Evolutionary conservation across 78 protist genomes (phyloP).

Genomic region (Pirum gemmata): DNA sequence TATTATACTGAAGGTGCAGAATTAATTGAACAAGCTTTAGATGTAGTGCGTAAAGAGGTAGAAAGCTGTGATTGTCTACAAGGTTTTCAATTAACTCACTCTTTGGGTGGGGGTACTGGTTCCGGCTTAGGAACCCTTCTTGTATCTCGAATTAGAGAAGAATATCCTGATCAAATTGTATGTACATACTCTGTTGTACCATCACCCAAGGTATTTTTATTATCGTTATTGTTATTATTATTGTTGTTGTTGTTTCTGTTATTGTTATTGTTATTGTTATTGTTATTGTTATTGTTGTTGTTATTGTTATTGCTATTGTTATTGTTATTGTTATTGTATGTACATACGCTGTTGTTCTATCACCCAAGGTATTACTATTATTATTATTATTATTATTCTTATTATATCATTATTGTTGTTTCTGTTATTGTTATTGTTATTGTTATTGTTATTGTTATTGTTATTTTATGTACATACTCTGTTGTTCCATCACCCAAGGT

Average conservation of each 20-base stretch:
- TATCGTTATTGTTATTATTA: no score
- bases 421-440: no score
- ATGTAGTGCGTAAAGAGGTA: conserved; percentile 94
- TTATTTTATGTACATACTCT: conserved; percentile 91
- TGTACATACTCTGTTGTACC: conserved; percentile 93
- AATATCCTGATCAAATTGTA: conserved; percentile 94
- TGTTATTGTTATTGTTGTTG: no score
- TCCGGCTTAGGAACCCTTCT: conserved; percentile 88
- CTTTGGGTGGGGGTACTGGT: conserved; percentile 99
- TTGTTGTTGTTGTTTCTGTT: no score
- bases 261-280: no score
- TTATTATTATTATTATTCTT: no score
- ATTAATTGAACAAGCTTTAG: conserved; percentile 88
- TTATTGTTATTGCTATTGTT: no score
- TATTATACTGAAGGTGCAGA: conserved; percentile 95
- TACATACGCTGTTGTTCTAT: no score
- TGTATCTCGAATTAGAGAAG: conserved; percentile 82
- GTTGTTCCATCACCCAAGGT: conserved; percentile 96
- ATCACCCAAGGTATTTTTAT: conserved; percentile 94
- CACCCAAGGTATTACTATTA: no score
- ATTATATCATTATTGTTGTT: no score
- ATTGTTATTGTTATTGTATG: no score
- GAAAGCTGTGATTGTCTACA: conserved; percentile 95
- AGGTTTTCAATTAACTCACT: conserved; percentile 90
- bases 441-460: no score